phyloP scores from a whole-genome alignment of 148 eudicot genomes.

The Nepenthes gracilis region DNA sequence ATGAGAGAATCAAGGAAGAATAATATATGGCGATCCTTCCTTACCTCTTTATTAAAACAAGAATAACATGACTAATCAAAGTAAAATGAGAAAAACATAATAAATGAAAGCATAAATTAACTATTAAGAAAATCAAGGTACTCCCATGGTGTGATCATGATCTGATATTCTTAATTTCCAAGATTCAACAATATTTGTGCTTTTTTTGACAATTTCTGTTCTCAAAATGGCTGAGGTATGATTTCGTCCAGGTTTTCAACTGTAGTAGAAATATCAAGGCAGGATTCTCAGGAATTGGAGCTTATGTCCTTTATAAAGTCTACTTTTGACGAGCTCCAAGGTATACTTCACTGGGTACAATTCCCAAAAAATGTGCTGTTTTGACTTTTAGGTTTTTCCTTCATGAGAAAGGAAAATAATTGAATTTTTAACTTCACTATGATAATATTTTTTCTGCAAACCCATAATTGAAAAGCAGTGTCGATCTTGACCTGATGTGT shows the following conservation, averaged over 20 bases:
- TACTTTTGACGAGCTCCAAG: conserved; percentile 42
- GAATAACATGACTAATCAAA: no score
- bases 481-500: no score
- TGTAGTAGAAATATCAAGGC: conserved; percentile 25
- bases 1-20: no score
- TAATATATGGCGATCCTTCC: no score
- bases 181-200: background rate
- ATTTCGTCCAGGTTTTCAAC: conserved; percentile 62
- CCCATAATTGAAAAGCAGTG: no score
- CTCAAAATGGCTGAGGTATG: conserved; percentile 4
- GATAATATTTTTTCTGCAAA: no score
- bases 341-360: conserved; percentile 16
- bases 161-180: background rate
- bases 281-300: conserved; percentile 26
- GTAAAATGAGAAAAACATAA: no score
- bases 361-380: background rate
- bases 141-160: no score
- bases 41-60: no score
- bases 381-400: background rate
- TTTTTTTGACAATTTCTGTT: background rate
- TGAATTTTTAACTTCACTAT: no score
- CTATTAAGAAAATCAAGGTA: no score
- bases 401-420: background rate
- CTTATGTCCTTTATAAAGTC: conserved; percentile 44
- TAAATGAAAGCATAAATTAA: no score